These are phyloP conservation scores for Linnemannia exigua DNA, from an alignment of 192 early-diverging fungal species.

Conservation along the genomic window DNA sequence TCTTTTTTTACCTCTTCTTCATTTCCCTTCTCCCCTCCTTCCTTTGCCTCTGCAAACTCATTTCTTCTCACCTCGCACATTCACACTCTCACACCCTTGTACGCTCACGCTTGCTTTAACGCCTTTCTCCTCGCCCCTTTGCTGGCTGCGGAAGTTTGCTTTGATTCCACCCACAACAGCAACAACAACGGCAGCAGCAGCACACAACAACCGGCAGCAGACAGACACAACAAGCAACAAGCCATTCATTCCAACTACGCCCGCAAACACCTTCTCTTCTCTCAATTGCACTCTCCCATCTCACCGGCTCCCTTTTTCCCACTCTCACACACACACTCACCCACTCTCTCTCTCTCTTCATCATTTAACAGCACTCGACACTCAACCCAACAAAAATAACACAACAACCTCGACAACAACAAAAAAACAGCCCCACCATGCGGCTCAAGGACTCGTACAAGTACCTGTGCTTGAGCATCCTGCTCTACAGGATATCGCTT, in stretches of 20 bases:
- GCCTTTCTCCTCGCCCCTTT: not conserved
- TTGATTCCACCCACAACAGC: too few species aligned
- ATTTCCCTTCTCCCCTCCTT: not conserved
- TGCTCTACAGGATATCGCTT: conserved; percentile 28
- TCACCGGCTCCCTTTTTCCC: not conserved
- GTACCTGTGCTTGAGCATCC: conserved; percentile 39
- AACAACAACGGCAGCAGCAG: not conserved
- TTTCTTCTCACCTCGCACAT: not conserved
- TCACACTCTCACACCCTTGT: not conserved
- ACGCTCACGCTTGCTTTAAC: too few species aligned
- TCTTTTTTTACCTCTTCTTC: not conserved
- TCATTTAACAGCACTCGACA: not conserved
- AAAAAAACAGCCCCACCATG: conserved; percentile 25
- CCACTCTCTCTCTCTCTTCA: not conserved
- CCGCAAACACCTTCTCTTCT: too few species aligned
- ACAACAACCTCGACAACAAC: too few species aligned
- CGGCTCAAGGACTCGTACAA: conserved; percentile 43
- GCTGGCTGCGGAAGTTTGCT: not conserved
- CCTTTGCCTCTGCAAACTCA: not conserved
- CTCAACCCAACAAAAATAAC: not conserved
- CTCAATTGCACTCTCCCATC: too few species aligned
- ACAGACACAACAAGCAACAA: too few species aligned
- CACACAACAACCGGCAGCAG: too few species aligned
- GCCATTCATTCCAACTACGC: not conserved
- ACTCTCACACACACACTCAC: too few species aligned